A percentile compares a stretch with the other conserved stretches of the same genome.
These are phyloP conservation scores for Neurospora sublineolata DNA, from an alignment of 495 filamentous ascomycete genomes.

Conservation along the genomic window DNA sequence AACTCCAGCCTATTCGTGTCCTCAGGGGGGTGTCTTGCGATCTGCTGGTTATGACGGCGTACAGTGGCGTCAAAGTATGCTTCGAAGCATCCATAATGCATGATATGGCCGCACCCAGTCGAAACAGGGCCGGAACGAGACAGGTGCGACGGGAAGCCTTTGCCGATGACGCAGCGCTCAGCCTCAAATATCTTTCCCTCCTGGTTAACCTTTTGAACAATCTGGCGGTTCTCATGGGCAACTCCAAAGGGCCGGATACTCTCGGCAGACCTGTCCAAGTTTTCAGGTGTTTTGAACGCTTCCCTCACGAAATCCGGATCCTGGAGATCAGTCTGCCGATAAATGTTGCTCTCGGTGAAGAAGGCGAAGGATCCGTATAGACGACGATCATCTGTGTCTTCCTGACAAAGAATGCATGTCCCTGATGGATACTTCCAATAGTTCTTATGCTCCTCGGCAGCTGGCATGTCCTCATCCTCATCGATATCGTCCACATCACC, in stretches of 20 bases:
- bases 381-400: conserved; percentile 80
- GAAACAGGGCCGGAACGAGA: conserved; percentile 69
- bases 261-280: conserved; percentile 74
- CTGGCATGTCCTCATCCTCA: conserved; percentile 57
- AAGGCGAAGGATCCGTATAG: conserved; percentile 88
- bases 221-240: conserved; percentile 69
- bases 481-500: conserved; percentile 55
- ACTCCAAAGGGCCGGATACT: conserved; percentile 78
- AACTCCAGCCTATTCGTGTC: conserved; percentile 68
- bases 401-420: conserved; percentile 92
- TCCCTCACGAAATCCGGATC: conserved; percentile 80
- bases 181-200: conserved; percentile 56
- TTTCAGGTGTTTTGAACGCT: conserved; percentile 61
- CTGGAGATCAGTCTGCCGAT: conserved; percentile 72
- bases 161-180: conserved; percentile 74
- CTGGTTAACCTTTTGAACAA: conserved; percentile 61
- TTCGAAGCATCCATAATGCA: conserved; percentile 96
- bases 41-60: conserved; percentile 77
- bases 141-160: conserved; percentile 66
- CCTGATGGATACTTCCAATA: conserved; percentile 89
- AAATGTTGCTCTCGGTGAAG: conserved; percentile 74
- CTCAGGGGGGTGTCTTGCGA: conserved; percentile 87
- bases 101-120: conserved; percentile 91
- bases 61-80: conserved; percentile 71
- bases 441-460: conserved; percentile 53